Conservation (phyloP, 2,329 filamentous ascomycete genomes). For the Clonostachys byssicola region DNA sequence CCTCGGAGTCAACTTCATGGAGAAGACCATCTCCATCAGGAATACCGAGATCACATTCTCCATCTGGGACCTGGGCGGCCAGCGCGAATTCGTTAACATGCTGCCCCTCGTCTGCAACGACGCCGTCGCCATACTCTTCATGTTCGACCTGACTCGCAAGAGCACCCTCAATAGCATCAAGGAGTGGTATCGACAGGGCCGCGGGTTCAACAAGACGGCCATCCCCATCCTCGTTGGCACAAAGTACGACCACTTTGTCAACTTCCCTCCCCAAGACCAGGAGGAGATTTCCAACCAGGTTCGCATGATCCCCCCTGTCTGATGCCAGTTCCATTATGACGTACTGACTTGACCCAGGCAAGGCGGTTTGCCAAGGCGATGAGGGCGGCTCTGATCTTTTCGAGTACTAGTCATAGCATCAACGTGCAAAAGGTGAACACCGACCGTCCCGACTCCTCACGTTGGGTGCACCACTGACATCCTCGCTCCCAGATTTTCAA, state of each 20-base stretch:
- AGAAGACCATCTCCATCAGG: conserved; percentile 98
- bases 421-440: conserved; percentile 87
- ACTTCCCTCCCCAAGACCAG: conserved; percentile 94
- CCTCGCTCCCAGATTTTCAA: conserved; percentile 79
- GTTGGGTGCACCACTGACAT: conserved; percentile 3
- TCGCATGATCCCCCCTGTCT: conserved; percentile 9
- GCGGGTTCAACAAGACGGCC: conserved; percentile 99
- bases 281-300: conserved; percentile 98
- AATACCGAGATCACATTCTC: conserved; percentile 99
- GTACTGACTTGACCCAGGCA: conserved; percentile 49
- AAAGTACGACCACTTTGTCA: conserved; percentile 99
- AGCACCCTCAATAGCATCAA: conserved; percentile 99
- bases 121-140: conserved; percentile 96
- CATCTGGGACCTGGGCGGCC: conserved; percentile 97
- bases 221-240: conserved; percentile 96
- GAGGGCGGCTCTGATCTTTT: conserved; percentile 96
- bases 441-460: not conserved
- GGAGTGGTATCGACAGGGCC: conserved; percentile 97
- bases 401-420: conserved; percentile 98
- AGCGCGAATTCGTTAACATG: conserved; percentile 99
- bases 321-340: not conserved
- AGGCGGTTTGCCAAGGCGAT: conserved; percentile 96
- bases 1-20: conserved; percentile 98
- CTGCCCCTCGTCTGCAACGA: conserved; percentile 98
- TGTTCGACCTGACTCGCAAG: conserved; percentile 98